These are phyloP conservation scores for Candida andamanensis DNA, from an alignment of 805 yeast species.

Conservation along the genomic window DNA sequence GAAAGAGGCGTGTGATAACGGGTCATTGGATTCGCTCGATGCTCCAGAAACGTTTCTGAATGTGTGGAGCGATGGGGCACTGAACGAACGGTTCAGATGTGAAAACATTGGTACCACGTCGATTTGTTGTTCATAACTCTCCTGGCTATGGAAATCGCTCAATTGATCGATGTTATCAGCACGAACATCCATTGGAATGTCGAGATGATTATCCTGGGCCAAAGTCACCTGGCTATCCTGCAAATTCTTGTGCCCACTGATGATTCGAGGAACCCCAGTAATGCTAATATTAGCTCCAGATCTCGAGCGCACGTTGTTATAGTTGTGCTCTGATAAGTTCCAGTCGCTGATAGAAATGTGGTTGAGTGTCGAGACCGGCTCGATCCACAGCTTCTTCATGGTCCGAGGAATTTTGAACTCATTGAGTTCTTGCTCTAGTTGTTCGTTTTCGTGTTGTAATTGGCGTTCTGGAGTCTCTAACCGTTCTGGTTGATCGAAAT, in stretches of 20 bases:
- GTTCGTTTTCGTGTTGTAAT: too few species aligned
- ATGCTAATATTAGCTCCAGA: constrained; percentile 18
- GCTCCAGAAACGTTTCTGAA: constrained; percentile 20
- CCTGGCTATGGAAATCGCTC: constrained; percentile 18
- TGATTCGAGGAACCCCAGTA: constrained; percentile 14
- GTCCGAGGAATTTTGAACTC: constrained; percentile 6
- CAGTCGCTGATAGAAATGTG: constrained; percentile 30
- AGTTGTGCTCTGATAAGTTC: constrained; percentile 20
- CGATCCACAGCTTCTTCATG: constrained; percentile 9
- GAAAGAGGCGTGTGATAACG: too few species aligned
- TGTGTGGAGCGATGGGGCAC: constrained; percentile 41
- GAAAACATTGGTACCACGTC: constrained; percentile 5
- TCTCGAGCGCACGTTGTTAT: constrained; percentile 19
- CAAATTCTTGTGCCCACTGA: constrained; percentile 14
- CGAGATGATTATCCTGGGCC: constrained; percentile 4
- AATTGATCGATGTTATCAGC: constrained; percentile 23
- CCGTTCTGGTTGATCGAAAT: constrained; percentile 20
- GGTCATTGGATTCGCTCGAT: constrained; percentile 1
- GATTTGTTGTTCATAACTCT: not conserved
- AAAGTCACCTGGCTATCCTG: constrained; percentile 7
- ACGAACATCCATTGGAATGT: constrained; percentile 8
- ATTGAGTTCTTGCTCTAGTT: not conserved
- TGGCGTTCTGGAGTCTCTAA: constrained; percentile 5
- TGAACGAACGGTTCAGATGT: constrained; percentile 23
- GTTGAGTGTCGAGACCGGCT: constrained; percentile 8